These are phyloP conservation scores for Verticillium nonalfalfae DNA, from an alignment of 2,329 filamentous ascomycete species.

Conservation along the genomic window DNA sequence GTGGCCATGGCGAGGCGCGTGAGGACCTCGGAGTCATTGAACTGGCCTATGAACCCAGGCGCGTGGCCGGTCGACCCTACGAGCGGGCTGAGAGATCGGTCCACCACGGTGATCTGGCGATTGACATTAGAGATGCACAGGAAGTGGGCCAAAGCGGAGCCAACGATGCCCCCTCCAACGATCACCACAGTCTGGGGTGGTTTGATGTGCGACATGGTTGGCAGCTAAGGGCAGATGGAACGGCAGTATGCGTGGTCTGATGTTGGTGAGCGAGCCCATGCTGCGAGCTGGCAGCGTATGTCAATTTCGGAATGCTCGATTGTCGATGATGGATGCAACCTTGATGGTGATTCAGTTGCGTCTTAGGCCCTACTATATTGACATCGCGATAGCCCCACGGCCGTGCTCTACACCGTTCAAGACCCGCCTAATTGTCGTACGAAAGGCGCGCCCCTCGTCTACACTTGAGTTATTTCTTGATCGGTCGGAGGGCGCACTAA, in stretches of 20 bases:
- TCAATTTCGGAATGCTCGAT: too few species aligned
- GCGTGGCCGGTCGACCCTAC: slow-evolving; percentile 6
- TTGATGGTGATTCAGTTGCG: too few species aligned
- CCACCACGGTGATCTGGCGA: not conserved
- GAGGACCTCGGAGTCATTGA: slow-evolving; percentile 5
- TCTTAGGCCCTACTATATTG: too few species aligned
- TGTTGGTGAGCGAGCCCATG: too few species aligned
- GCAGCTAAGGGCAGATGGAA: not conserved
- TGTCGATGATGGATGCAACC: too few species aligned
- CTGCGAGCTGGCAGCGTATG: too few species aligned
- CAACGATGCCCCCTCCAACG: slow-evolving; percentile 29
- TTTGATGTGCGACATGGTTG: not conserved
- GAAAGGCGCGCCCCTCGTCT: not conserved
- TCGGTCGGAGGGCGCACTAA: not conserved
- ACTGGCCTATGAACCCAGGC: slow-evolving; percentile 4
- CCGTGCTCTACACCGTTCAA: not conserved
- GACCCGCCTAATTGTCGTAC: not conserved
- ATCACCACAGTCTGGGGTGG: slow-evolving; percentile 23
- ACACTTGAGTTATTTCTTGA: not conserved
- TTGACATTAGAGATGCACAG: slow-evolving; percentile 8
- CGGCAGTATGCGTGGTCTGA: not conserved
- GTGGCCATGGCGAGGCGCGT: slow-evolving; percentile 2
- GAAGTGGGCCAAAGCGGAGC: slow-evolving; percentile 27
- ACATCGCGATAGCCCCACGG: too few species aligned
- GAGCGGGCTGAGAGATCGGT: slow-evolving; percentile 2